Conservation (phyloP, 2,329 filamentous ascomycete genomes). For the Penicillium sp. region DNA sequence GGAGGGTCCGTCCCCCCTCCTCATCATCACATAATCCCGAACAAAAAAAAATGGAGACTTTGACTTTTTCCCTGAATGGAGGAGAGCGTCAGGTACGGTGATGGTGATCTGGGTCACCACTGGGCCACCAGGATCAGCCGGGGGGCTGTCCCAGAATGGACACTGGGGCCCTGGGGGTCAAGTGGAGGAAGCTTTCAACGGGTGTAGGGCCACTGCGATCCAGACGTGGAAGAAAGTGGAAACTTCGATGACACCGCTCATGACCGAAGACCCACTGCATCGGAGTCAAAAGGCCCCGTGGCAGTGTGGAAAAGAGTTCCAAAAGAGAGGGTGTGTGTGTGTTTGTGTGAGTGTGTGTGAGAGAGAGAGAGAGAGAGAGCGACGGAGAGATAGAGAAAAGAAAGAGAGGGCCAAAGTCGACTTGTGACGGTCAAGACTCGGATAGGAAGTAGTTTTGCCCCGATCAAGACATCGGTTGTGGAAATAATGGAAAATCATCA, state of each 20-base stretch:
- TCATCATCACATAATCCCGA: no score
- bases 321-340: no score
- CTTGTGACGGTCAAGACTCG: no score
- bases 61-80: constrained; percentile 9
- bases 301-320: no score
- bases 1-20: constrained; percentile 8
- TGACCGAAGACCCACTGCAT: no score
- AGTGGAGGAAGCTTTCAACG: neutral
- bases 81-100: neutral
- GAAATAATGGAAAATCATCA: neutral
- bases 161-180: constrained; percentile 2
- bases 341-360: no score
- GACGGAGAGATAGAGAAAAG: no score
- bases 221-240: neutral
- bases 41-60: neutral
- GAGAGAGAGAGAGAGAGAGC: no score
- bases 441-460: no score
- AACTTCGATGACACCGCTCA: neutral
- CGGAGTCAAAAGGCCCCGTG: no score
- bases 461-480: neutral
- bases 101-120: neutral
- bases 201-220: neutral
- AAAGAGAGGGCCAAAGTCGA: no score
- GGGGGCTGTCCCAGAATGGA: constrained; percentile 10
- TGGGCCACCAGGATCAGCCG: constrained; percentile 10